These are phyloP conservation scores for Cinnamomum chago DNA, from an alignment of 164 flowering plant species.

Conservation along the genomic window DNA sequence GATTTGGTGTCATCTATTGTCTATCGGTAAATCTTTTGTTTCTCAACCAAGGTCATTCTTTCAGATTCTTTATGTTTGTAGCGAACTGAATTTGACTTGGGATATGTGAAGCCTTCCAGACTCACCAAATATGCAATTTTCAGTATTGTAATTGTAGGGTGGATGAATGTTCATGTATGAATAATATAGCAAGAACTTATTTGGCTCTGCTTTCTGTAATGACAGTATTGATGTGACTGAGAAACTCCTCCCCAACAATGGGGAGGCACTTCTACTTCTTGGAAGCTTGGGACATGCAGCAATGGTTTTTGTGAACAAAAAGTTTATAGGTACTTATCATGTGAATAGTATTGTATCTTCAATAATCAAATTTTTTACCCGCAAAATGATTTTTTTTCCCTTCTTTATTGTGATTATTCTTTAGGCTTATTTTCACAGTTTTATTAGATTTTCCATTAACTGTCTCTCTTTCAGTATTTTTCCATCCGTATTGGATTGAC, in stretches of 20 bases:
- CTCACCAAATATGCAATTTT: neutral
- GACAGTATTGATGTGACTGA: constrained; percentile 30
- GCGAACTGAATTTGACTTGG: neutral
- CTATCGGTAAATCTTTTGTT: neutral
- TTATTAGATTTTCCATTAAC: too few relatives aligned
- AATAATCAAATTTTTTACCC: neutral
- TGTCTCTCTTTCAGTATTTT: neutral
- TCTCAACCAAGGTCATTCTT: neutral
- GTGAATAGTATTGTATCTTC: neutral
- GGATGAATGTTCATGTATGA: neutral
- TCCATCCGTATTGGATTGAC: neutral
- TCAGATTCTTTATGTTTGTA: neutral
- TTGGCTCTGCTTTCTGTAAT: constrained; percentile 6
- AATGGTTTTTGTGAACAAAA: constrained; percentile 45
- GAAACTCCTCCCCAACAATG: constrained; percentile 7
- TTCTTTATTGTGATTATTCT: too few relatives aligned
- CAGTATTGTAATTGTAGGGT: neutral
- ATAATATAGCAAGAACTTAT: neutral
- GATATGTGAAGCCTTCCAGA: neutral
- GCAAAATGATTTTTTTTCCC: neutral
- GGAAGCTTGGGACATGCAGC: constrained; percentile 60
- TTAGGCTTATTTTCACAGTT: neutral
- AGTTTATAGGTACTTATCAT: constrained; percentile 31
- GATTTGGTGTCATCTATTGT: neutral
- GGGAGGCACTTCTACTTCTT: constrained; percentile 29